phyloP scores from a whole-genome alignment of 225 moss, liverwort and hornwort genomes.

The Marchantia paleacea region DNA sequence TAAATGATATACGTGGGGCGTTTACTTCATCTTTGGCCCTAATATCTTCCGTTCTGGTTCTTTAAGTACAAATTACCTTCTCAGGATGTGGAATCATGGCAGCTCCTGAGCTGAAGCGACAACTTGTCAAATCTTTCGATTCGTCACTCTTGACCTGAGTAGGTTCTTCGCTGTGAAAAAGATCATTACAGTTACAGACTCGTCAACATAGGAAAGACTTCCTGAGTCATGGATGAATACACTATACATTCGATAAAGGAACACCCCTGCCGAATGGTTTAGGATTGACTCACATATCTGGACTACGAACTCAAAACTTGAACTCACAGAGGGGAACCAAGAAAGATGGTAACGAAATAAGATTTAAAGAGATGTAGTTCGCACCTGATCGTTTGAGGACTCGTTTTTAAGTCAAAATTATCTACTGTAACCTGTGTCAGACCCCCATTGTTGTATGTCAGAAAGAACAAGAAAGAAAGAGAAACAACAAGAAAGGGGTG shows the following conservation, averaged over 20 bases:
- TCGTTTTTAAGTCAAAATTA: conserved; percentile 7
- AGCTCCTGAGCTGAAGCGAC: conserved; percentile 72
- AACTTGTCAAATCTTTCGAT: conserved; percentile 36
- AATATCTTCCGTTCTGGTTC: background rate
- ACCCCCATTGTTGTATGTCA: background rate
- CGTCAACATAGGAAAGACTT: background rate
- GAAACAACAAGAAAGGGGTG: background rate
- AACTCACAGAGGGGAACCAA: background rate
- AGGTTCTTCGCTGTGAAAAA: conserved; percentile 17
- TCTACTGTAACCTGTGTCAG: conserved; percentile 25
- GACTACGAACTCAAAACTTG: background rate
- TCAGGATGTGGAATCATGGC: conserved; percentile 97
- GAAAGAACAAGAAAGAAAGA: background rate
- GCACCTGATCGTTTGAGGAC: conserved; percentile 18
- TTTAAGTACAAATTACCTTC: conserved; percentile 50
- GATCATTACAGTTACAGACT: background rate
- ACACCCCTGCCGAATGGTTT: background rate
- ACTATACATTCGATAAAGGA: background rate
- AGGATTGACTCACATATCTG: background rate
- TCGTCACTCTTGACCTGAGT: conserved; percentile 38
- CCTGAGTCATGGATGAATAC: background rate
- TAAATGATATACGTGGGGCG: background rate
- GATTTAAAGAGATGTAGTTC: background rate
- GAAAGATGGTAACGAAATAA: background rate
- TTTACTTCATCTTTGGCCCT: background rate